Percentiles rank a stretch among this genome's conserved stretches.
phyloP scores from a whole-genome alignment of 106 monocot genomes.

The Phalaenopsis aphrodite region DNA sequence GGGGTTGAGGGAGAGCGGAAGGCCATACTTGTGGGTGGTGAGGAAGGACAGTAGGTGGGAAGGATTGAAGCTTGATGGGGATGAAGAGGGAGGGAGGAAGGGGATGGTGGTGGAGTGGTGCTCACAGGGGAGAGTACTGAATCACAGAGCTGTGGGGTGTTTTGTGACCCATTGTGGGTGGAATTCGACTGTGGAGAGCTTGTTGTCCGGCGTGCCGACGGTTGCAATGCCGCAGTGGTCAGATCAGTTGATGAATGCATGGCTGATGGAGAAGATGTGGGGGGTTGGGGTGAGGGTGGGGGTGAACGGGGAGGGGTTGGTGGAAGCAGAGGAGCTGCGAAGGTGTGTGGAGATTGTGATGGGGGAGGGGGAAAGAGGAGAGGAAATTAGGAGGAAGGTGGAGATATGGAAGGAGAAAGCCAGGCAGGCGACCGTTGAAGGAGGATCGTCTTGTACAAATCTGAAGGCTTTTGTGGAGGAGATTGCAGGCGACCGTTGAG shows the following conservation, averaged over 20 bases:
- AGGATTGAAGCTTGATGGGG: neutral
- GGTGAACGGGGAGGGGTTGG: constrained; percentile 13
- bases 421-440: neutral
- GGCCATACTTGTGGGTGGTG: constrained; percentile 30
- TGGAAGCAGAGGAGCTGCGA: constrained; percentile 1
- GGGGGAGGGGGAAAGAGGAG: constrained; percentile 6
- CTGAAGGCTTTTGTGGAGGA: neutral
- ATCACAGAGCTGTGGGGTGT: constrained; percentile 19
- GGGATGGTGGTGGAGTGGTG: constrained; percentile 33
- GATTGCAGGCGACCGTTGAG: too few relatives aligned
- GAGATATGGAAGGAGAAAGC: neutral
- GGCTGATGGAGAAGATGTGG: too few relatives aligned
- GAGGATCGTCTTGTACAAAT: constrained; percentile 22
- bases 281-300: too few relatives aligned
- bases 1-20: constrained; percentile 20
- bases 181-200: neutral
- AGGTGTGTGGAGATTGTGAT: constrained; percentile 24
- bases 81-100: neutral
- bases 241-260: too few relatives aligned
- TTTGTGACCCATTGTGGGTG: constrained; percentile 55
- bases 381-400: constrained; percentile 13
- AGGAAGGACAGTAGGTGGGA: neutral
- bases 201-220: too few relatives aligned
- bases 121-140: constrained; percentile 16
- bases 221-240: too few relatives aligned